A percentile compares a stretch with the other conserved stretches of the same genome.
These are phyloP conservation scores for Annona squamosa DNA, from an alignment of 164 flowering plant genomes.

Conservation along the genomic window DNA sequence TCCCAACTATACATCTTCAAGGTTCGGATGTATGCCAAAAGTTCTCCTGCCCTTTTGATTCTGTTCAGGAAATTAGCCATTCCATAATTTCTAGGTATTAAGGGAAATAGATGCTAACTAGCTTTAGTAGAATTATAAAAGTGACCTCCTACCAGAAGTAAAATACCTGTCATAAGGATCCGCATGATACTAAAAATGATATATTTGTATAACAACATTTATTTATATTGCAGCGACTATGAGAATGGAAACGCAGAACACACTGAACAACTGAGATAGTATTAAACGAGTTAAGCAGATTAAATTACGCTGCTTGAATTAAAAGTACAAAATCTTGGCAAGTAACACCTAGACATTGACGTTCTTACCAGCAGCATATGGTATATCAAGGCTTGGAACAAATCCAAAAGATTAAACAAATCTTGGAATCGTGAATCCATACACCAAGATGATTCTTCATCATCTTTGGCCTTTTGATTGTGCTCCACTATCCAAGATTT, in stretches of 20 bases:
- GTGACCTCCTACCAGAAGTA: background rate
- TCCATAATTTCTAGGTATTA: background rate
- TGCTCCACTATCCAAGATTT: background rate
- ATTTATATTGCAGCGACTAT: background rate
- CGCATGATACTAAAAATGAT: background rate
- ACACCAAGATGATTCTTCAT: background rate
- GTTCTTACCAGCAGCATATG: too few species aligned
- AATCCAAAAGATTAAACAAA: too few species aligned
- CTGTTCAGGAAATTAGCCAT: slow-evolving; percentile 29
- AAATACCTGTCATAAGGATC: background rate
- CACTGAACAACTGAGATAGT: background rate
- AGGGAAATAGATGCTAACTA: background rate
- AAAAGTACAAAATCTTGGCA: background rate
- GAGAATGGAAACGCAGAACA: background rate
- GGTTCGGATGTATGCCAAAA: slow-evolving; percentile 72
- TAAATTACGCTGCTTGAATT: too few species aligned
- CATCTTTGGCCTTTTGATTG: background rate
- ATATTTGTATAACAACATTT: too few species aligned
- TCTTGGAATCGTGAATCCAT: background rate
- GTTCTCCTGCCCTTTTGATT: slow-evolving; percentile 81
- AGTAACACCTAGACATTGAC: background rate
- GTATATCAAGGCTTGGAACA: too few species aligned
- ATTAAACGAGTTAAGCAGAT: background rate
- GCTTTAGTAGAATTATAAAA: background rate
- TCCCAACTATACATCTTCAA: slow-evolving; percentile 97